A percentile compares a stretch with the other conserved stretches of the same genome.
phyloP scores from a whole-genome alignment of 768 basidiomycete species.

The Amanita muscaria region DNA sequence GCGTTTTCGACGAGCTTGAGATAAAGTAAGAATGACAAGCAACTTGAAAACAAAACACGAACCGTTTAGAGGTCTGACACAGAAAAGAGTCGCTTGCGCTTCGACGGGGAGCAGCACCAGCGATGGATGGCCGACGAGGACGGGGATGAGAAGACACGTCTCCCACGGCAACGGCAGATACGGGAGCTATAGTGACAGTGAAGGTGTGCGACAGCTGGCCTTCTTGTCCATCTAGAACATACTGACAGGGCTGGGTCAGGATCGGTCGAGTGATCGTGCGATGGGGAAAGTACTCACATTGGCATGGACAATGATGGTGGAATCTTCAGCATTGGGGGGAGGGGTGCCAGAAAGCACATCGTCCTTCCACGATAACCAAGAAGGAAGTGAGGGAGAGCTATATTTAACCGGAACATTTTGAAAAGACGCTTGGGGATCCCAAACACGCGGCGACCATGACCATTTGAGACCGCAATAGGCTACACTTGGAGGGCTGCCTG shows the following conservation, averaged over 20 bases:
- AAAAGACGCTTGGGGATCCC: constrained; percentile 92
- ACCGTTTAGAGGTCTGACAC: constrained; percentile 34
- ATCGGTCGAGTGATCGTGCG: constrained; percentile 7
- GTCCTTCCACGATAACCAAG: constrained; percentile 85
- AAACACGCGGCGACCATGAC: constrained; percentile 89
- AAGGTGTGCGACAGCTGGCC: constrained; percentile 60
- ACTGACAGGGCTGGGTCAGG: constrained; percentile 31
- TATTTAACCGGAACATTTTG: constrained; percentile 73
- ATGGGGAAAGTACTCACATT: constrained; percentile 39
- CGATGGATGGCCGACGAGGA: constrained; percentile 35
- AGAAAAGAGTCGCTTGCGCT: constrained; percentile 41
- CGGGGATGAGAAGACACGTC: constrained; percentile 32
- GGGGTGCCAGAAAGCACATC: constrained; percentile 79
- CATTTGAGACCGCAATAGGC: constrained; percentile 78
- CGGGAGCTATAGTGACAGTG: constrained; percentile 64
- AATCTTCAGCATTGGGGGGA: constrained; percentile 63
- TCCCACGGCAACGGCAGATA: constrained; percentile 23
- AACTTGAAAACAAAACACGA: constrained; percentile 8
- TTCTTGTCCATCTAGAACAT: constrained; percentile 66
- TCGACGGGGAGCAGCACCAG: constrained; percentile 33
- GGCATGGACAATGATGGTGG: constrained; percentile 68
- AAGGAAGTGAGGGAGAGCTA: constrained; percentile 70
- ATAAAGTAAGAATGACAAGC: background rate
- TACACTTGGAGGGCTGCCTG: constrained; percentile 71
- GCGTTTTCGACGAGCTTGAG: constrained; percentile 20